Evolutionary conservation across 805 yeast genomes (phyloP).

Genomic region (Wickerhamiella lipophila): DNA sequence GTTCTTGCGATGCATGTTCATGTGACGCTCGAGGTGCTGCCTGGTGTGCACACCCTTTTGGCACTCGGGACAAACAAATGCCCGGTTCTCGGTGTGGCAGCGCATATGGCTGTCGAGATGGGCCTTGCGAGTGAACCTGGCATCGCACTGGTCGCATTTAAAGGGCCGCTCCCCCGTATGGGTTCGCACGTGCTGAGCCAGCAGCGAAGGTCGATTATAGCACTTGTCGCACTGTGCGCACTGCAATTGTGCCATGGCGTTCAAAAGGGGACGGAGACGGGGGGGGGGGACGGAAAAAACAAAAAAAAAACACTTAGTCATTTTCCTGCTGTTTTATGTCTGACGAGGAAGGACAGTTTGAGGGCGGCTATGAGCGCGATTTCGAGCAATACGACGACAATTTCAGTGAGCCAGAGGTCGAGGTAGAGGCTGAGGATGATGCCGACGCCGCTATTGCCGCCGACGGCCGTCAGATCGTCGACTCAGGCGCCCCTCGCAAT

Average conservation of each 20-base stretch:
- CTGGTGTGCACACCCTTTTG: constrained; percentile 67
- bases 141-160: constrained; percentile 50
- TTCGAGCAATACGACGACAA: constrained; percentile 62
- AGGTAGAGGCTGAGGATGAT: constrained; percentile 33
- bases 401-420: constrained; percentile 56
- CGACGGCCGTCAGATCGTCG: constrained; percentile 61
- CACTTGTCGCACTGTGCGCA: constrained; percentile 68
- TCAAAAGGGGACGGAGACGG: not conserved
- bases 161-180: constrained; percentile 76
- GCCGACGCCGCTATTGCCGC: constrained; percentile 41
- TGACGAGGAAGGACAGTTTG: constrained; percentile 35
- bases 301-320: not conserved
- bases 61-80: constrained; percentile 60
- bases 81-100: constrained; percentile 54
- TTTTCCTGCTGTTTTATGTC: constrained; percentile 24
- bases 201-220: constrained; percentile 66
- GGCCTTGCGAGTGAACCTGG: constrained; percentile 59
- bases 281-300: too few species aligned
- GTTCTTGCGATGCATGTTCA: constrained; percentile 61
- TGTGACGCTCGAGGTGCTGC: constrained; percentile 78
- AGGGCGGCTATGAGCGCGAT: constrained; percentile 42
- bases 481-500: constrained; percentile 46
- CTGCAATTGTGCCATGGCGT: constrained; percentile 28
- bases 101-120: constrained; percentile 64
- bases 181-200: constrained; percentile 67